Evolutionary conservation across 1,284 basidiomycete genomes (phyloP).

Genomic region (Inonotus obliquus): DNA sequence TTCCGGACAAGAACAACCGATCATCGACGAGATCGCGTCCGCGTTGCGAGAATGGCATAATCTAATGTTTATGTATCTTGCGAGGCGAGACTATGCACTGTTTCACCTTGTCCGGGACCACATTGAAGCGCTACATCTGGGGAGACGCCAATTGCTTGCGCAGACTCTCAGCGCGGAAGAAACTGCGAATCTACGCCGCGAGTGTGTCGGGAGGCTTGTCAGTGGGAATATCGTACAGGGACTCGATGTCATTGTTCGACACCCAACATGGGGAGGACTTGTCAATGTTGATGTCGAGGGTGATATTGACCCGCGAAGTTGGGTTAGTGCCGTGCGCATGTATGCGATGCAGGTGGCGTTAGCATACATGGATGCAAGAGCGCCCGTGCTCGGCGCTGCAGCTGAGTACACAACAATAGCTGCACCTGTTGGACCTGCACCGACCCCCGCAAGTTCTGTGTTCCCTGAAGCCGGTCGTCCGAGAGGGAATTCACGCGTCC

Average conservation of each 20-base stretch:
- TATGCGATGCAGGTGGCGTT: slow-evolving; percentile 81
- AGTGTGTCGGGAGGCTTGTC: slow-evolving; percentile 86
- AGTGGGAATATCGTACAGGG: slow-evolving; percentile 90
- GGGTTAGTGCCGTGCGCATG: slow-evolving; percentile 86
- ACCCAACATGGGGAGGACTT: slow-evolving; percentile 86
- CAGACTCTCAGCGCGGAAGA: slow-evolving; percentile 89
- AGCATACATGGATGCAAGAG: slow-evolving; percentile 59
- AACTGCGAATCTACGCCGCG: slow-evolving; percentile 74
- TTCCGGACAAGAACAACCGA: slow-evolving; percentile 77
- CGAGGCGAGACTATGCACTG: slow-evolving; percentile 82
- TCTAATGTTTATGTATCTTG: slow-evolving; percentile 88
- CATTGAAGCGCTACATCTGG: slow-evolving; percentile 88
- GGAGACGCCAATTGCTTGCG: slow-evolving; percentile 84
- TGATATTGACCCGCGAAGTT: slow-evolving; percentile 67
- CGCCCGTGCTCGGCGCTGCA: slow-evolving; percentile 17
- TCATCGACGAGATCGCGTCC: slow-evolving; percentile 96
- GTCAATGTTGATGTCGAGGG: slow-evolving; percentile 82
- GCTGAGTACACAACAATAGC: slow-evolving; percentile 19
- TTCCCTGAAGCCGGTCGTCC: slow-evolving; percentile 53
- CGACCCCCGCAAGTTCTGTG: slow-evolving; percentile 63
- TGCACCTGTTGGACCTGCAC: slow-evolving; percentile 32
- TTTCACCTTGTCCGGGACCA: slow-evolving; percentile 87
- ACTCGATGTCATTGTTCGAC: slow-evolving; percentile 92
- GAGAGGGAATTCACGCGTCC: slow-evolving; percentile 43
- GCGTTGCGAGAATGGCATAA: slow-evolving; percentile 94